A percentile compares a stretch with the other conserved stretches of the same genome.
Evolutionary conservation across 106 monocot genomes (phyloP).

Genomic region (Dioscorea zingiberensis): DNA sequence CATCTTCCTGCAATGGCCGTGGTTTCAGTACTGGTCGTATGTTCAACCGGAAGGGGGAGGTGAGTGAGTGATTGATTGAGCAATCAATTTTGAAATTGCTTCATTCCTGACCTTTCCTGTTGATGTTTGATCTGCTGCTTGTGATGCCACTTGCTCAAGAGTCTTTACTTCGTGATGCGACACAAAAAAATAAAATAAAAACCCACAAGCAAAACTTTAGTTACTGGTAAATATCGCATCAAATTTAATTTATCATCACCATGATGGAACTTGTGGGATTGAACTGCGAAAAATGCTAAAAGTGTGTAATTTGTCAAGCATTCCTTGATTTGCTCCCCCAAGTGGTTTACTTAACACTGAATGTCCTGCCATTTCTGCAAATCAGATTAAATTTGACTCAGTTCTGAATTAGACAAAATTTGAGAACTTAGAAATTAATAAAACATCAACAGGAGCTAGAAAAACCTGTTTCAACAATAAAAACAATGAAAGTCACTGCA

Average conservation of each 20-base stretch:
- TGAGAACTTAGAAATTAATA: not conserved
- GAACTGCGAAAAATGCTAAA: slow-evolving; percentile 2
- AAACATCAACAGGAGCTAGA: not conserved
- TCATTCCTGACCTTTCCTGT: too few relatives aligned
- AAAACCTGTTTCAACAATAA: not conserved
- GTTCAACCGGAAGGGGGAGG: slow-evolving; percentile 93
- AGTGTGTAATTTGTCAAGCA: slow-evolving; percentile 29
- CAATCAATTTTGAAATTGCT: too few relatives aligned
- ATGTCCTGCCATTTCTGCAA: slow-evolving; percentile 6
- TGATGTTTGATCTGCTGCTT: slow-evolving; percentile 30
- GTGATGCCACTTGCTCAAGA: slow-evolving; percentile 75
- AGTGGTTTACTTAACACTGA: not conserved
- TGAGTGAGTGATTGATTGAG: slow-evolving; percentile 16
- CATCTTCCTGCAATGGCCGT: slow-evolving; percentile 55
- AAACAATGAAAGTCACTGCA: not conserved
- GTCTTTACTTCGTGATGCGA: slow-evolving; percentile 41
- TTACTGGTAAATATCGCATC: too few relatives aligned
- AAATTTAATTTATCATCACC: too few relatives aligned
- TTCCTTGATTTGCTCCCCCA: slow-evolving; percentile 26
- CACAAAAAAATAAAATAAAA: slow-evolving; percentile 14
- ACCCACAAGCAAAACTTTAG: slow-evolving; percentile 60
- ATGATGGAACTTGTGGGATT: too few relatives aligned
- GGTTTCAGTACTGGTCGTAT: slow-evolving; percentile 69
- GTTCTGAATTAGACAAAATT: not conserved
- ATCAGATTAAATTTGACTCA: not conserved